A percentile compares a stretch with the other conserved stretches of the same genome.
Evolutionary conservation across 2,329 filamentous ascomycete genomes (phyloP).

Genomic region (Plectosphaerella plurivora): DNA sequence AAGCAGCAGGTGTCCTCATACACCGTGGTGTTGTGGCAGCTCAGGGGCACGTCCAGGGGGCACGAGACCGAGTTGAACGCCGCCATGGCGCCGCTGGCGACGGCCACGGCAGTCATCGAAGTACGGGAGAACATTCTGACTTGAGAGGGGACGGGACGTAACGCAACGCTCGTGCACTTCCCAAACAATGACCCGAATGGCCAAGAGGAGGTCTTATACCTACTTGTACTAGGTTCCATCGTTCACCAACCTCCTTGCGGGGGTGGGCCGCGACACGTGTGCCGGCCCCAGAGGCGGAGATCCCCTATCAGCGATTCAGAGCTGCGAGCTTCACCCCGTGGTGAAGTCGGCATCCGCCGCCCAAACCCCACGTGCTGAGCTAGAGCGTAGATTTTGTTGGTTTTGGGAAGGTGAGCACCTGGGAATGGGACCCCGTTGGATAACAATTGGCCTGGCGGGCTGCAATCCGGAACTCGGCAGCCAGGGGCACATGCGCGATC

Average conservation of each 20-base stretch:
- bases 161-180: not conserved
- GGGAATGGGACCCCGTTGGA: not conserved
- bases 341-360: not conserved
- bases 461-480: not conserved
- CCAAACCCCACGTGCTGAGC: not conserved
- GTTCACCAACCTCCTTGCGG: not conserved
- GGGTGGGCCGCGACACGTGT: not conserved
- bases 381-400: not conserved
- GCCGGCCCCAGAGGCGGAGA: not conserved
- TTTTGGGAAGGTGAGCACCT: not conserved
- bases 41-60: slow-evolving; percentile 39
- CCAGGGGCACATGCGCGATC: too few species aligned
- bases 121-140: not conserved
- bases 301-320: not conserved
- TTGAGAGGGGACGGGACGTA: not conserved
- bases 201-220: not conserved
- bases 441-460: not conserved
- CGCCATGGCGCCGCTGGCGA: not conserved
- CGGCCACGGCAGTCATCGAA: not conserved
- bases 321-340: not conserved
- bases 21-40: slow-evolving; percentile 59
- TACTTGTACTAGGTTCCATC: not conserved
- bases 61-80: slow-evolving; percentile 11
- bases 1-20: slow-evolving; percentile 69
- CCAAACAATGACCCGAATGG: not conserved